phyloP scores from a whole-genome alignment of 805 yeast species.

The Wilhelminamyces savonicus region DNA sequence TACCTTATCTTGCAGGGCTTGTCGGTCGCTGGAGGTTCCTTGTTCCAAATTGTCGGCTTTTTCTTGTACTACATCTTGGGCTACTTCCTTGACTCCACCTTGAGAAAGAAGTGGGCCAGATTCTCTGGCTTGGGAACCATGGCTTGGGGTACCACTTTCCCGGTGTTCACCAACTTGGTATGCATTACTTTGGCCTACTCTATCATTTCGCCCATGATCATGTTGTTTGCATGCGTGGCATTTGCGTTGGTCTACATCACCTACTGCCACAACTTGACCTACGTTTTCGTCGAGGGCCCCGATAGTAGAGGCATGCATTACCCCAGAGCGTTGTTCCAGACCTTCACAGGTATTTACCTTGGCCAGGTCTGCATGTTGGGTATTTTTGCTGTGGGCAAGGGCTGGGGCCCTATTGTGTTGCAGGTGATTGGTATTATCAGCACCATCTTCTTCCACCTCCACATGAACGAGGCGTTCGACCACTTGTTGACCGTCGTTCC shows the following conservation, averaged over 20 bases:
- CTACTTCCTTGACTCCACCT: constrained; percentile 50
- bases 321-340: constrained; percentile 84
- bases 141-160: constrained; percentile 73
- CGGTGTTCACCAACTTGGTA: constrained; percentile 66
- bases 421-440: constrained; percentile 58
- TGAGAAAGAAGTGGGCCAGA: constrained; percentile 61
- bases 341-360: constrained; percentile 79
- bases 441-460: constrained; percentile 65
- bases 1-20: constrained; percentile 67
- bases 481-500: constrained; percentile 55
- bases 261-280: constrained; percentile 69
- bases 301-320: constrained; percentile 80
- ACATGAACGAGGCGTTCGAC: constrained; percentile 61
- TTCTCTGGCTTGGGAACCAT: constrained; percentile 47
- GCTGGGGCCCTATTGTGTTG: constrained; percentile 90
- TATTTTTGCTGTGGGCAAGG: constrained; percentile 80
- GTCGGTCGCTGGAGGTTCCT: constrained; percentile 55
- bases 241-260: constrained; percentile 72
- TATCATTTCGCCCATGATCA: constrained; percentile 75
- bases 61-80: constrained; percentile 57
- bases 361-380: constrained; percentile 87
- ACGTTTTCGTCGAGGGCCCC: constrained; percentile 58
- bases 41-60: constrained; percentile 56
- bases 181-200: constrained; percentile 64
- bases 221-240: constrained; percentile 66